Evolutionary conservation across 2,329 filamentous ascomycete species (phyloP), one percentile per base, ranked within the genome.

Genomic region (Teratosphaeria gauchensis): DNA sequence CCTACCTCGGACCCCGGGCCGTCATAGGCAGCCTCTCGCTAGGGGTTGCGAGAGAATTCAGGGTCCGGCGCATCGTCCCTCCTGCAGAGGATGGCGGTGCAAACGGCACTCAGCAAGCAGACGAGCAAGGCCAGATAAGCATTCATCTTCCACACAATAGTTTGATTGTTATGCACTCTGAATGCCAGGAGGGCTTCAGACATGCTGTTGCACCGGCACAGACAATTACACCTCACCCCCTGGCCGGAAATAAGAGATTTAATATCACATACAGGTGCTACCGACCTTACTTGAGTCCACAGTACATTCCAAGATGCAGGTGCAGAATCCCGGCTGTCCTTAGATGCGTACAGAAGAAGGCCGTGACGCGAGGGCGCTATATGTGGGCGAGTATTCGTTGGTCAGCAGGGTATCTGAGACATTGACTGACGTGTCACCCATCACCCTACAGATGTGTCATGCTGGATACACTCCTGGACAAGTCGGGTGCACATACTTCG

Each of bases 151-250:
- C 92, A 0, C 94, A 97, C 73, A 97, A 97, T 72, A 95, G 90
- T 0, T 81, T 97, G 0, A 80, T 99, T 0, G 80, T 97, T 9
- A 97, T 99, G 94, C 92, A 97, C 69, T 92, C 92, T 0, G 90
- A 95, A 70, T 97, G 96, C 90, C 92, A 97, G 70, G 92, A 97
- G 70, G 87, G 89, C 69, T 97, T 91, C 91, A 97, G 96, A 72
- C 94, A 99, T 72, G 83, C 84, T 64, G 88, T 99, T 51, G 80
- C 85, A 0, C 88, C 91, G 0, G 86, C 88, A 0, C 79, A 81
- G 54, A 84, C 86, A 3, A 88, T 97, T 59, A 87, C 91, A 61
- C 90, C 90, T 1, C 94, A 99, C 71, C 90, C 92, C 0, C 71
- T 96, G 1, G 82, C 92, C 0, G 87, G 87, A 0, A 91, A 85